These are phyloP conservation scores for Blepharisma stoltei DNA, from an alignment of 73 alveolate genomes.

Conservation along the genomic window DNA sequence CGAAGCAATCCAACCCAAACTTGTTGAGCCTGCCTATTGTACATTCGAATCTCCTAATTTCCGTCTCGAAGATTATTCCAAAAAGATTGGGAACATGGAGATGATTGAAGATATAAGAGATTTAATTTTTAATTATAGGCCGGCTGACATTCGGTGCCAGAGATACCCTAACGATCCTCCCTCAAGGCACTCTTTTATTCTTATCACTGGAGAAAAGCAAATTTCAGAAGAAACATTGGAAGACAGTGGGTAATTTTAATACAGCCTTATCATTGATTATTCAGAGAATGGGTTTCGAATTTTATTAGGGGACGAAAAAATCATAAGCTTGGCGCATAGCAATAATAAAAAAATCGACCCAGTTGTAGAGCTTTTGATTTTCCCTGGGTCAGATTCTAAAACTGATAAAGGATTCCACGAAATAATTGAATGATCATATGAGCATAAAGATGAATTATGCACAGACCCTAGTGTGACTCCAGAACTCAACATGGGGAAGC, in stretches of 20 bases:
- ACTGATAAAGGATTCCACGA: neutral
- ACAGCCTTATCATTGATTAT: slow-evolving; percentile 12
- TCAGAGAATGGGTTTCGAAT: slow-evolving; percentile 3
- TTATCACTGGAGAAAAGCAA: no score
- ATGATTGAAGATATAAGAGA: no score
- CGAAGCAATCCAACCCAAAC: no score
- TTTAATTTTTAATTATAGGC: no score
- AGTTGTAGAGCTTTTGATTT: neutral
- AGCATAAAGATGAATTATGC: slow-evolving; percentile 23
- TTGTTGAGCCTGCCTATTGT: no score
- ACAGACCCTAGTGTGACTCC: neutral
- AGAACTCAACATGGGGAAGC: slow-evolving; percentile 24
- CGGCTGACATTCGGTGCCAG: no score
- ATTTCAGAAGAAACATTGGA: slow-evolving; percentile 2
- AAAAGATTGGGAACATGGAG: no score
- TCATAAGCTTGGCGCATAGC: neutral
- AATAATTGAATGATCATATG: slow-evolving; percentile 23
- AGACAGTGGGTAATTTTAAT: neutral
- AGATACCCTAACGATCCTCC: no score
- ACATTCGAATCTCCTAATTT: no score
- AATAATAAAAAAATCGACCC: neutral
- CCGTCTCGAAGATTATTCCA: no score
- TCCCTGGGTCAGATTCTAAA: slow-evolving; percentile 25
- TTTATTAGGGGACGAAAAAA: neutral
- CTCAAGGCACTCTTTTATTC: no score